A percentile compares a stretch with the other conserved stretches of the same genome.
Conservation (phyloP, 805 yeast genomes). For the Schwanniomyces yamadae region DNA sequence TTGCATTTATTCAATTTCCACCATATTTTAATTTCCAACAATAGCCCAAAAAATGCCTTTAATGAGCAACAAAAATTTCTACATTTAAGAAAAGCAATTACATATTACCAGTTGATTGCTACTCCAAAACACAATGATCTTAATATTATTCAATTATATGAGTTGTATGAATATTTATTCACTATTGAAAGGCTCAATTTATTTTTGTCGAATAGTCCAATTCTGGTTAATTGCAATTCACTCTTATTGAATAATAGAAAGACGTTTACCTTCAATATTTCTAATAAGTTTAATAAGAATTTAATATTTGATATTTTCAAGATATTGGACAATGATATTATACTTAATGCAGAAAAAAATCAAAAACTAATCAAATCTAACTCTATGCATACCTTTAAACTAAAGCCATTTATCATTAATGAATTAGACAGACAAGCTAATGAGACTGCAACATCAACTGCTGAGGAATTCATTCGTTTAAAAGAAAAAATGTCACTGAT, state of each 20-base stretch:
- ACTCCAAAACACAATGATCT: slow-evolving; percentile 20
- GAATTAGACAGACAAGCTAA: neutral
- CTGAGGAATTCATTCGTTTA: slow-evolving; percentile 1
- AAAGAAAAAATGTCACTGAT: slow-evolving; percentile 1
- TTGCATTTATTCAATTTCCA: slow-evolving; percentile 31
- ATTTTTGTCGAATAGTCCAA: slow-evolving; percentile 13
- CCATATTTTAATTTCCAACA: slow-evolving; percentile 27
- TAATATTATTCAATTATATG: slow-evolving; percentile 23
- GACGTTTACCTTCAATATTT: slow-evolving; percentile 11
- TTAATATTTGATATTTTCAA: slow-evolving; percentile 10
- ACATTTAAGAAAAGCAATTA: slow-evolving; percentile 27
- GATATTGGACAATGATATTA: slow-evolving; percentile 10
- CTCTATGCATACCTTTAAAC: slow-evolving; percentile 3
- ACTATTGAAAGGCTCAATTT: slow-evolving; percentile 27
- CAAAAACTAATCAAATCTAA: slow-evolving; percentile 5
- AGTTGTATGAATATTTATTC: slow-evolving; percentile 30
- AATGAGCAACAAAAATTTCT: slow-evolving; percentile 32
- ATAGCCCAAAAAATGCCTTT: slow-evolving; percentile 20
- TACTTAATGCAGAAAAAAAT: slow-evolving; percentile 8
- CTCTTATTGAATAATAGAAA: slow-evolving; percentile 17
- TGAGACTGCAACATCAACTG: neutral
- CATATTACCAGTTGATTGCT: slow-evolving; percentile 31
- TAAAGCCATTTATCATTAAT: neutral
- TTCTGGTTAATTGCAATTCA: slow-evolving; percentile 12
- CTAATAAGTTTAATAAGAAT: slow-evolving; percentile 10